phyloP scores from a whole-genome alignment of 2,329 filamentous ascomycete genomes.

The Venturia oleaginea region DNA sequence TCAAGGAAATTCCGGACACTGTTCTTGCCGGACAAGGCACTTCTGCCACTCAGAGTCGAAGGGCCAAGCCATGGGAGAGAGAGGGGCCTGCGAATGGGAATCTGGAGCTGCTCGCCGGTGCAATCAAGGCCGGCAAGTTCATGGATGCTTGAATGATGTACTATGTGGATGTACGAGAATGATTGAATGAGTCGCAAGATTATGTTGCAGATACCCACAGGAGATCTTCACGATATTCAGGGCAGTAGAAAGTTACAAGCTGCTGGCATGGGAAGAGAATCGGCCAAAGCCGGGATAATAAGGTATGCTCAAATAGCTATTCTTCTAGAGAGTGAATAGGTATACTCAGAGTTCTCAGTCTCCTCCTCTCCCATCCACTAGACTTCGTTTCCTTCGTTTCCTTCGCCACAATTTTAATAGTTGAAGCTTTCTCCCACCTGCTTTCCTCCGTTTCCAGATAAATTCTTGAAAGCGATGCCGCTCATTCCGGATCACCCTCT shows the following conservation, averaged over 20 bases:
- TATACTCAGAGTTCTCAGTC: too few relatives aligned
- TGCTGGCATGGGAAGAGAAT: too few relatives aligned
- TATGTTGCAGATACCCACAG: neutral
- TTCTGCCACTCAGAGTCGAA: constrained; percentile 40
- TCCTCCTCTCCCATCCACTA: too few relatives aligned
- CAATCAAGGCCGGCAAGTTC: constrained; percentile 2
- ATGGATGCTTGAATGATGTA: neutral
- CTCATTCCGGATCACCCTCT: too few relatives aligned
- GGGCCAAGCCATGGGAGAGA: constrained; percentile 75
- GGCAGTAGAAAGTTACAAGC: neutral
- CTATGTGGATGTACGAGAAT: neutral
- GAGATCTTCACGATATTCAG: neutral
- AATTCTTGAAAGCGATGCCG: too few relatives aligned
- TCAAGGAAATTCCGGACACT: constrained; percentile 76
- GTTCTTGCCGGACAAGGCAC: constrained; percentile 62
- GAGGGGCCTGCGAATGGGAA: constrained; percentile 25
- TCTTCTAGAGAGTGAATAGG: too few relatives aligned
- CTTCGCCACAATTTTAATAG: too few relatives aligned
- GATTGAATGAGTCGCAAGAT: neutral
- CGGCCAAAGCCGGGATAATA: too few relatives aligned
- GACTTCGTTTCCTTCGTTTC: too few relatives aligned
- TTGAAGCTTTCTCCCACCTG: too few relatives aligned
- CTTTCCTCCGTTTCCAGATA: too few relatives aligned
- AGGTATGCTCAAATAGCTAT: too few relatives aligned
- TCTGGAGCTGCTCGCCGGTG: neutral